Evolutionary conservation across 169 alveolate species (phyloP).

Genomic region (Plasmodium relictum): DNA sequence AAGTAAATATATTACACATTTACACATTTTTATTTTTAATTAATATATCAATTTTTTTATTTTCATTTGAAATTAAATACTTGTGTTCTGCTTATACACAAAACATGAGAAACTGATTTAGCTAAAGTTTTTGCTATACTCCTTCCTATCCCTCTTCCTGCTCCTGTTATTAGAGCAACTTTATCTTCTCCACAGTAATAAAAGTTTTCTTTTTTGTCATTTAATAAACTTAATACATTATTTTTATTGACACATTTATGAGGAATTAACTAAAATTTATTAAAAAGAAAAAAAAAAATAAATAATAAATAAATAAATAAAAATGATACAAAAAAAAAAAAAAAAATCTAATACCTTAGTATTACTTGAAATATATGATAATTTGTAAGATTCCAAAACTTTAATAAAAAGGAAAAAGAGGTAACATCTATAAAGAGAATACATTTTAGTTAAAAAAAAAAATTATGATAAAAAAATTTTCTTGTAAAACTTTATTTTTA

Average conservation of each 20-base stretch:
- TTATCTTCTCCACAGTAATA: slow-evolving; percentile 78
- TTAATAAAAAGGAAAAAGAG: slow-evolving; percentile 21
- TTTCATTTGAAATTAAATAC: slow-evolving; percentile 28
- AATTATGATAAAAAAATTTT: neutral
- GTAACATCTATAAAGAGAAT: neutral
- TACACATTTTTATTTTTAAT: neutral
- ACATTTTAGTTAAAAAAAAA: slow-evolving; percentile 5
- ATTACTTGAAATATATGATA: slow-evolving; percentile 25
- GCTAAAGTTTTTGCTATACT: slow-evolving; percentile 80
- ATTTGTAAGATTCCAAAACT: slow-evolving; percentile 16
- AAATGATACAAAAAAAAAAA: neutral
- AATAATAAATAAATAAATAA: slow-evolving; percentile 15
- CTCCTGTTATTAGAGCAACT: slow-evolving; percentile 85
- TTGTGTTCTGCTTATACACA: slow-evolving; percentile 80
- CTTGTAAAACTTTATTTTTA: too few relatives aligned
- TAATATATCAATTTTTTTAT: neutral
- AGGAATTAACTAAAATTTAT: slow-evolving; percentile 44
- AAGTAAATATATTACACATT: neutral
- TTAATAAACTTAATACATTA: neutral
- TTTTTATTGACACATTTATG: slow-evolving; percentile 1
- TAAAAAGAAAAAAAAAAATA: slow-evolving; percentile 10
- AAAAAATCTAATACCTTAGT: slow-evolving; percentile 21
- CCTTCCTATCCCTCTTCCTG: slow-evolving; percentile 83
- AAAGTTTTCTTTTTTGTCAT: slow-evolving; percentile 18
- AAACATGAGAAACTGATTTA: slow-evolving; percentile 76